Evolutionary conservation across 169 alveolate genomes (phyloP).

Genomic region (Eimeria praecox): DNA sequence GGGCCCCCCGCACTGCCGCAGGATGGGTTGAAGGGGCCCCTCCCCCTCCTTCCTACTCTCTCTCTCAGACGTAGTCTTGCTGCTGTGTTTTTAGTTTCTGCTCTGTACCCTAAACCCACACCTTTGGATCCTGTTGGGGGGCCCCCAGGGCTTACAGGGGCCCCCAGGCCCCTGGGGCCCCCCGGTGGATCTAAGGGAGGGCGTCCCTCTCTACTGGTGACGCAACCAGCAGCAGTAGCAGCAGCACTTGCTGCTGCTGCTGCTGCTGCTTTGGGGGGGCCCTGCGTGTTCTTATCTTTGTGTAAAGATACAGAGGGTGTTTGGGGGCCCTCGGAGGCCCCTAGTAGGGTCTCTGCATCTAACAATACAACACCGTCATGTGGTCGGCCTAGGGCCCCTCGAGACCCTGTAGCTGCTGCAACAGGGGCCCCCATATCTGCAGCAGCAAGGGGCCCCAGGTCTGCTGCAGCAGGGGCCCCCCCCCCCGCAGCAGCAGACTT

Average conservation of each 20-base stretch:
- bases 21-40: background rate
- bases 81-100: background rate
- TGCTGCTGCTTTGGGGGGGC: background rate
- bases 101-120: background rate
- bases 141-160: slow-evolving; percentile 25
- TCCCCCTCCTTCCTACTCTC: background rate
- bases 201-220: background rate
- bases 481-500: background rate
- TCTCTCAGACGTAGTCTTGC: background rate
- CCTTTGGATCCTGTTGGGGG: background rate
- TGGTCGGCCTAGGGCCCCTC: background rate
- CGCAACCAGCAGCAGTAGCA: background rate
- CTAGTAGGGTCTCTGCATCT: background rate
- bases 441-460: slow-evolving; percentile 15
- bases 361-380: background rate
- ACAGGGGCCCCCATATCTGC: background rate
- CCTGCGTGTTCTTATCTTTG: background rate
- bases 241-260: background rate
- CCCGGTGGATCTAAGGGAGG: background rate
- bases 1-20: background rate
- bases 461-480: slow-evolving; percentile 24
- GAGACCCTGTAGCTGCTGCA: background rate
- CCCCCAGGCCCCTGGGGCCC: slow-evolving; percentile 16
- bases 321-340: slow-evolving; percentile 22
- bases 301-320: background rate